Evolutionary conservation across 257 asterid species (phyloP), one percentile per base, ranked within the genome.

Genomic region (Solanum arcanum): DNA sequence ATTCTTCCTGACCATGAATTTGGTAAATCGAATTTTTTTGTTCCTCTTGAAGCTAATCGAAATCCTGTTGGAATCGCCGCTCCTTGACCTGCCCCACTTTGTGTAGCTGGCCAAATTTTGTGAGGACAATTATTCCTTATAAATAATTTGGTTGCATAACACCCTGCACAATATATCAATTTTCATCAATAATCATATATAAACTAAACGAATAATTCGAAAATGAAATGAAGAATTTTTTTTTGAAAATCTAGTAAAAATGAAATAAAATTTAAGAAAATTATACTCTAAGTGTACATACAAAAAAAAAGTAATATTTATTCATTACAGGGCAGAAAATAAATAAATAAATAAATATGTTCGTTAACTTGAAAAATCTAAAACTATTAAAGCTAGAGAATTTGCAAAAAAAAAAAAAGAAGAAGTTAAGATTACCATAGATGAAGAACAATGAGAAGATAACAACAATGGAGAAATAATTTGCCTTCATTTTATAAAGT

Each of bases 51-150:
- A 9, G 87, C 85, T 33, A 94, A 83, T 3, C 83, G 86, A 29
- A 94, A 90, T 21, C 95, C 97, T 0, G 97, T 90, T 3, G 23
- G 13, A 39, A 62, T 27, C 16, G 39, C 44, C 1, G 87, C 35
- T 3, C 93, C 98, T 7, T 35, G 2, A 18, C 92, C 84, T 23
- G 94, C 90, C 62, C 62, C 62, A 52, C 62, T 52, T 23, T 87
- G 80, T 1, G 93, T 78, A 59, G 94, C 98, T 1, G 96, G 96
- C 95, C 95, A 92, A 33, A 94, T 89, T 42, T 86, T 68, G 69
- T 74, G 90, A 3, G 88, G 87, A 21, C 96, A 94, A 31, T 91
- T 90, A 44, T 92, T 93, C 23, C 9, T 86, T 33, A 94, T 35
- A 4, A 94, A 90, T 74, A 94, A 83, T 35, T 37, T 76, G 1